phyloP scores from a whole-genome alignment of 179 eudicot species.

The Corrigiola litoralis region DNA sequence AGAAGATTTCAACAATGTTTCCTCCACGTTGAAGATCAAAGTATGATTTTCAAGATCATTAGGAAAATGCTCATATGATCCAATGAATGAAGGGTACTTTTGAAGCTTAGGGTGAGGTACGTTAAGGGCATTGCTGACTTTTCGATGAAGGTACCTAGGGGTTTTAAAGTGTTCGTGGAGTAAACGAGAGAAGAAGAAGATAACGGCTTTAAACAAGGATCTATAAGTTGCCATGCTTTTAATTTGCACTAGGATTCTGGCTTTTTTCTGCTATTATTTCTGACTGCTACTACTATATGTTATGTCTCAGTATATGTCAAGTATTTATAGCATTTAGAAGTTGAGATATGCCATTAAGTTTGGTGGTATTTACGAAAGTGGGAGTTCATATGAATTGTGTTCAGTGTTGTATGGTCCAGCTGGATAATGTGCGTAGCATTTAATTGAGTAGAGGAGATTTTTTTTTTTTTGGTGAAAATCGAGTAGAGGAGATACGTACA shows the following conservation, averaged over 20 bases:
- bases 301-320: neutral
- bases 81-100: conserved; percentile 24
- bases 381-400: conserved; percentile 1
- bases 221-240: conserved; percentile 16
- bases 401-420: conserved; percentile 9
- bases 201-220: conserved; percentile 26
- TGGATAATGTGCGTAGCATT: too few species aligned
- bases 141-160: conserved; percentile 36
- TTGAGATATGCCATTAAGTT: conserved; percentile 1
- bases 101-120: conserved; percentile 20
- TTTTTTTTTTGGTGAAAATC: too few species aligned
- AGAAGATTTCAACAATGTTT: conserved; percentile 43
- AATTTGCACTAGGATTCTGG: too few species aligned
- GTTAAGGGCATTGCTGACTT: conserved; percentile 24
- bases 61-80: neutral
- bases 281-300: neutral
- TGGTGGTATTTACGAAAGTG: conserved; percentile 19
- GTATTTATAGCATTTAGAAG: conserved; percentile 12
- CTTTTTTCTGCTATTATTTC: neutral
- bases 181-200: conserved; percentile 37
- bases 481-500: too few species aligned
- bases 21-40: conserved; percentile 56
- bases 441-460: too few species aligned
- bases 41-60: conserved; percentile 13
- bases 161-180: conserved; percentile 36